Evolutionary conservation across 2,329 filamentous ascomycete genomes (phyloP), one percentile per base, ranked within the genome.

Genomic region (Diaporthe aspalathi): DNA sequence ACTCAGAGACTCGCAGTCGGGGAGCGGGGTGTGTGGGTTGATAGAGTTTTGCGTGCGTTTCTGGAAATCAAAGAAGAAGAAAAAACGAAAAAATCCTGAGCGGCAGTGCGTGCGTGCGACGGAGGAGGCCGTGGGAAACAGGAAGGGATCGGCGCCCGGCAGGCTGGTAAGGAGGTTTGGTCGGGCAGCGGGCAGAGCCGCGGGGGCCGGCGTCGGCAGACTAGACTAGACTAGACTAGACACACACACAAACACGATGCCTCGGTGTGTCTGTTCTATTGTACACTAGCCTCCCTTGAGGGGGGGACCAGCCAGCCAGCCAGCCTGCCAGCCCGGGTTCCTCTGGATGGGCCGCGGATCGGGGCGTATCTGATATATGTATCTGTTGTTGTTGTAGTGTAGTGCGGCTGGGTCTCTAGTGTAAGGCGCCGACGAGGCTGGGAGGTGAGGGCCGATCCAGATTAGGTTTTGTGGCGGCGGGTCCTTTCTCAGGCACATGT

Each of bases 381-480:
- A 24, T 49, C 27, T 49, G 29, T 63, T 49, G 60, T 22, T 50
- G 22, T 47, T 5, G 17, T 32, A 22, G 29, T 38, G 45, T 24
- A 65, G 35, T 38, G 2, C 6, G 35, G 35, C 9, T 38, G 7
- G 32, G 32, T 9, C 32, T n/a, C 32, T 5, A 35, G 32, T 35
- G 32, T 38, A 32, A 32, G 32, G 32, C 35, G 9, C 2, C 5
- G 35, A 38, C 35, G 12, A 38, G 60, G 60, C 22, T 11, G 57
- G 17, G 43, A 6, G 17, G 27, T 20, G 45, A 50, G 60, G 45
- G 45, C 29, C 45, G 45, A 65, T 38, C 27, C 45, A 49, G 60
- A 49, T 65, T 32, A 45, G 32, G 60, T 49, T 60, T 63, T 50
- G 43, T 65, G 60, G 60, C 45, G 60, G 60, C 60, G 60, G 60